phyloP scores from a whole-genome alignment of 176 grass and related monocot genomes.

The Carex myosuroides region DNA sequence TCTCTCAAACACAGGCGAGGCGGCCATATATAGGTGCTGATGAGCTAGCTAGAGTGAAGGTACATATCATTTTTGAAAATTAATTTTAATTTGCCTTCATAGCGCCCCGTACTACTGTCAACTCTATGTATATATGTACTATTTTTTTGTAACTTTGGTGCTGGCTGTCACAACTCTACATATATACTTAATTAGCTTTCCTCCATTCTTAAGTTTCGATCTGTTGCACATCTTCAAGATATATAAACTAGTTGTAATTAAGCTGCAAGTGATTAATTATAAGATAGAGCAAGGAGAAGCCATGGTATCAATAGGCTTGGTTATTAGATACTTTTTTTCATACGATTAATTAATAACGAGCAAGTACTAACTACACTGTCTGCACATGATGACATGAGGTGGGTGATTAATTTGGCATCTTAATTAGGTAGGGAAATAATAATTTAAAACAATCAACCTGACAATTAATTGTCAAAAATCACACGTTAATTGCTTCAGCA shows the following conservation, averaged over 20 bases:
- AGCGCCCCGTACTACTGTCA: neutral
- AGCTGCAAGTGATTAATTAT: neutral
- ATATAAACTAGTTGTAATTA: neutral
- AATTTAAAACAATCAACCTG: neutral
- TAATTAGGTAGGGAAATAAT: neutral
- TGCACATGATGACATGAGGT: neutral
- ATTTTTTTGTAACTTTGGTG: no score
- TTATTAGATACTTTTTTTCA: neutral
- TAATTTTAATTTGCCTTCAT: neutral
- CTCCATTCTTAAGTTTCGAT: no score
- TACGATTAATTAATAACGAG: neutral
- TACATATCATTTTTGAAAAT: neutral
- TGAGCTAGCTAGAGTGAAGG: neutral
- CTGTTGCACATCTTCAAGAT: no score
- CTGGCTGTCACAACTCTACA: no score
- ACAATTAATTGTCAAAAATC: neutral
- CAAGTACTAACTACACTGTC: no score
- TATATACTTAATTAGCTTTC: no score
- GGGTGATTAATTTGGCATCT: neutral
- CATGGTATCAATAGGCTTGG: no score
- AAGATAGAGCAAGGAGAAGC: neutral
- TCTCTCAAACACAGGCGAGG: no score
- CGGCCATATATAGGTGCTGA: neutral
- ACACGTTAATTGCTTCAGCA: neutral
- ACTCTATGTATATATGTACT: no score